A percentile compares a stretch with the other conserved stretches of the same genome.
These are phyloP conservation scores for Phoma sp. DNA, from an alignment of 2,329 filamentous ascomycete species.

Conservation along the genomic window DNA sequence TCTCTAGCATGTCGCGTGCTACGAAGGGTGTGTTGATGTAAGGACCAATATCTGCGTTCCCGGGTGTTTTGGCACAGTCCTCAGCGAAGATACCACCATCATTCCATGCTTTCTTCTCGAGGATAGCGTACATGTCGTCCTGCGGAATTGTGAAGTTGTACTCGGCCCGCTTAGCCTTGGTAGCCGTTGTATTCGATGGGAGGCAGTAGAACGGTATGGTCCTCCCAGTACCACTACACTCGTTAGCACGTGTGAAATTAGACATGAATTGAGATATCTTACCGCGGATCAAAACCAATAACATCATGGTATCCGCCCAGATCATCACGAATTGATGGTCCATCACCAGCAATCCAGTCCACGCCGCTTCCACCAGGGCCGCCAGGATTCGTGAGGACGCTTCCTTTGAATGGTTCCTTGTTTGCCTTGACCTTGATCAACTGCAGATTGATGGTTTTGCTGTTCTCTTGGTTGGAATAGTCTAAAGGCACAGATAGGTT, in stretches of 20 bases:
- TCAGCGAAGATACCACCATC: constrained; percentile 16
- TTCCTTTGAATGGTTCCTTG: constrained; percentile 39
- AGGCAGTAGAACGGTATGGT: constrained; percentile 22
- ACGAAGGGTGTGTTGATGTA: constrained; percentile 25
- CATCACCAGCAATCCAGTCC: constrained; percentile 7
- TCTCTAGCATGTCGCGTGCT: constrained; percentile 26
- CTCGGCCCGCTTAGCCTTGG: constrained; percentile 10
- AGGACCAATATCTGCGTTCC: constrained; percentile 20
- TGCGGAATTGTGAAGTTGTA: constrained; percentile 22
- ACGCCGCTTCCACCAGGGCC: constrained; percentile 37
- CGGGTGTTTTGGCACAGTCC: constrained; percentile 19
- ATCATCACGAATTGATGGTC: constrained; percentile 5
- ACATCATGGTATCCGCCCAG: constrained; percentile 21
- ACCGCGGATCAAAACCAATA: constrained; percentile 23
- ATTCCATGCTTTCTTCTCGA: constrained; percentile 17
- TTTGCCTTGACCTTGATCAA: constrained; percentile 36
- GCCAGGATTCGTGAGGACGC: constrained; percentile 45
- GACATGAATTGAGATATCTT: neutral
- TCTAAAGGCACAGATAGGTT: constrained; percentile 47
- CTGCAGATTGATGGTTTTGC: constrained; percentile 33
- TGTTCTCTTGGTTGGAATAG: constrained; percentile 34
- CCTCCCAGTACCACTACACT: constrained; percentile 22
- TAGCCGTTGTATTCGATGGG: constrained; percentile 9
- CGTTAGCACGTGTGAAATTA: neutral
- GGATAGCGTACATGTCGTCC: constrained; percentile 11